Percentiles rank a stretch among this genome's conserved stretches.
Evolutionary conservation across 2,329 filamentous ascomycete genomes (phyloP).

Genomic region (Aspergillus persii): DNA sequence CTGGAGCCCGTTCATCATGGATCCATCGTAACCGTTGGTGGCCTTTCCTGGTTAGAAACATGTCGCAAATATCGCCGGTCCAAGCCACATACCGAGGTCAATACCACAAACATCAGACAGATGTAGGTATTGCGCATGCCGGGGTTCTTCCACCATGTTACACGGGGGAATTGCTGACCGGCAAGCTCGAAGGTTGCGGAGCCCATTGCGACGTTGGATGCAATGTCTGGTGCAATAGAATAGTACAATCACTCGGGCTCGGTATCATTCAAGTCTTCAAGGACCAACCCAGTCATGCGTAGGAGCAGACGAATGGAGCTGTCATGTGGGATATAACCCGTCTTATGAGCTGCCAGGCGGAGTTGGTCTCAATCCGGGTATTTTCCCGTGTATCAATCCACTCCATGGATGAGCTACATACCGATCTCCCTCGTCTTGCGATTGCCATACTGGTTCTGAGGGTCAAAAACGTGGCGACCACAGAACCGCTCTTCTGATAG

Average conservation of each 20-base stretch:
- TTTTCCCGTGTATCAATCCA: slow-evolving; percentile 1
- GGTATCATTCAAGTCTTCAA: background rate
- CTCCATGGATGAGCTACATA: background rate
- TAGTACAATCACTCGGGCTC: background rate
- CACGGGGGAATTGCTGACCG: slow-evolving; percentile 20
- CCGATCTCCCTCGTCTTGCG: background rate
- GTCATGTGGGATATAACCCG: background rate
- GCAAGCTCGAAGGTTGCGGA: slow-evolving; percentile 18
- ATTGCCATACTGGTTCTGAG: background rate
- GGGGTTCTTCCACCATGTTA: slow-evolving; percentile 25
- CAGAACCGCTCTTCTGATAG: background rate
- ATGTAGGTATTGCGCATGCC: slow-evolving; percentile 25
- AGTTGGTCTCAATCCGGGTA: slow-evolving; percentile 5
- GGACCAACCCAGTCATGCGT: background rate
- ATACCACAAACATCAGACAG: slow-evolving; percentile 20
- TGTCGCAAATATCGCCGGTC: background rate
- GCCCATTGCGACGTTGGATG: background rate
- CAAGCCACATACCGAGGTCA: slow-evolving; percentile 17
- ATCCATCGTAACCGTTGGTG: slow-evolving; percentile 52
- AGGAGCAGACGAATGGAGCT: background rate
- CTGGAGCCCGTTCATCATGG: slow-evolving; percentile 53
- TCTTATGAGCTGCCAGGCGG: background rate
- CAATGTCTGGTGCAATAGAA: background rate
- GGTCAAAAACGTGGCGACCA: background rate
- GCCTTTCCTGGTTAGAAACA: slow-evolving; percentile 4